Conservation (phyloP, 768 basidiomycete genomes). For the Hygrophorus pudorinus region DNA sequence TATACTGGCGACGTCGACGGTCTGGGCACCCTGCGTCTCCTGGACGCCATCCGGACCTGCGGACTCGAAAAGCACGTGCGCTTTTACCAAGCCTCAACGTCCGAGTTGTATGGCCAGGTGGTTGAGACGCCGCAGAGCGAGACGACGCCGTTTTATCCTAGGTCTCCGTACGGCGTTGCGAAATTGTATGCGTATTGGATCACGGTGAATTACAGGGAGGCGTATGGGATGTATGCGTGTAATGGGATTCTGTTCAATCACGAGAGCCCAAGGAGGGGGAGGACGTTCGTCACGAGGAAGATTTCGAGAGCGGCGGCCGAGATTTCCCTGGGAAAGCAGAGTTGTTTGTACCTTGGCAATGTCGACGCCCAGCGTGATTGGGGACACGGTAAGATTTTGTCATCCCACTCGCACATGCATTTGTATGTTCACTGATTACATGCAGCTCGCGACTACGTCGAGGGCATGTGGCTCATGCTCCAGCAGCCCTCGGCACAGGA, state of each 20-base stretch:
- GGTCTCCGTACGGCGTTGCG: conserved; percentile 91
- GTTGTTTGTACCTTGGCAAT: conserved; percentile 89
- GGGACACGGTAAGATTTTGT: conserved; percentile 74
- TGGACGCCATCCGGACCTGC: conserved; percentile 93
- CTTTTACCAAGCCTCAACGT: conserved; percentile 97
- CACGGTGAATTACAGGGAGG: conserved; percentile 86
- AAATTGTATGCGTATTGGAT: conserved; percentile 93
- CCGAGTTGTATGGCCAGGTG: conserved; percentile 95
- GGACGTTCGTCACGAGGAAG: conserved; percentile 95
- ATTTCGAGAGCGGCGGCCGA: conserved; percentile 90
- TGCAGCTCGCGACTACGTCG: conserved; percentile 79
- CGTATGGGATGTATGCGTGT: conserved; percentile 93
- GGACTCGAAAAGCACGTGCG: conserved; percentile 87
- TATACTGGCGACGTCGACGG: conserved; percentile 98
- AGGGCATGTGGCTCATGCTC: conserved; percentile 97
- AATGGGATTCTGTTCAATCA: conserved; percentile 98
- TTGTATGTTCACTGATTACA: background rate
- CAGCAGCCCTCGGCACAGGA: conserved; percentile 79
- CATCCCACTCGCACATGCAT: background rate
- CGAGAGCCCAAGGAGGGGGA: conserved; percentile 88
- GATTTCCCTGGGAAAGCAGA: conserved; percentile 81
- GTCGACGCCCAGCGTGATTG: conserved; percentile 93
- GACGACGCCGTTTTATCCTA: conserved; percentile 97
- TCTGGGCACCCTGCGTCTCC: conserved; percentile 87
- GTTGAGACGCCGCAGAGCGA: conserved; percentile 93